phyloP scores from a whole-genome alignment of 129 eudicot species.

The Kitagawia praeruptora region DNA sequence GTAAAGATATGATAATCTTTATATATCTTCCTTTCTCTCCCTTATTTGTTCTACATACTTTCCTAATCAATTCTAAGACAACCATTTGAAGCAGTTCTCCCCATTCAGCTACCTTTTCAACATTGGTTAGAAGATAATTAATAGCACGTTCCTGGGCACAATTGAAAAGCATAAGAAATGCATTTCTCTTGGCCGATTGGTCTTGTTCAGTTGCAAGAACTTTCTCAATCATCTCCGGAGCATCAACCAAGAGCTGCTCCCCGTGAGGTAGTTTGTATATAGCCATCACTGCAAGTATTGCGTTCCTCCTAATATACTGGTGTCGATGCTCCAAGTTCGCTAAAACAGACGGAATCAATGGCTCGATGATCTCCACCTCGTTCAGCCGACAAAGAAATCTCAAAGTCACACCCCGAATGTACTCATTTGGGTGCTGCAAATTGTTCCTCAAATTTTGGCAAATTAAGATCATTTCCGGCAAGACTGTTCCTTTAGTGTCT shows the following conservation, averaged over 20 bases:
- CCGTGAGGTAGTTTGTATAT: constrained; percentile 97
- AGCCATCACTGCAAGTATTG: constrained; percentile 91
- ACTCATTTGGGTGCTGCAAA: constrained; percentile 87
- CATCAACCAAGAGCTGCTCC: constrained; percentile 87
- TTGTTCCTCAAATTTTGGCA: constrained; percentile 85
- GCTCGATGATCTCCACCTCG: constrained; percentile 77
- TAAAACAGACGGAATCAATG: constrained; percentile 79
- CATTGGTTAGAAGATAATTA: constrained; percentile 72
- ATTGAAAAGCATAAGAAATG: constrained; percentile 91
- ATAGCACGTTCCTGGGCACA: constrained; percentile 93
- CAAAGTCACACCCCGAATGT: constrained; percentile 79
- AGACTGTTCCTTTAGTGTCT: constrained; percentile 54
- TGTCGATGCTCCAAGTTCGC: constrained; percentile 85
- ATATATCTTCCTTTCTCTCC: constrained; percentile 87
- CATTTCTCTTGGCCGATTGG: constrained; percentile 87
- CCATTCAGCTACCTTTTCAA: constrained; percentile 82
- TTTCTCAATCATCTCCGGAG: constrained; percentile 90
- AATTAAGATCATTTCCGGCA: constrained; percentile 90
- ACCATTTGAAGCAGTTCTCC: constrained; percentile 93
- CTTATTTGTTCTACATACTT: constrained; percentile 86
- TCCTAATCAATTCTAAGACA: constrained; percentile 84
- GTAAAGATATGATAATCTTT: constrained; percentile 72
- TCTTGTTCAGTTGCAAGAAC: constrained; percentile 77
- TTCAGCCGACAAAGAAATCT: constrained; percentile 78
- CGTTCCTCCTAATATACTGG: constrained; percentile 83